Evolutionary conservation across 2,329 filamentous ascomycete species (phyloP), one percentile per base, ranked within the genome.

Genomic region (Pyrenochaeta sp.): DNA sequence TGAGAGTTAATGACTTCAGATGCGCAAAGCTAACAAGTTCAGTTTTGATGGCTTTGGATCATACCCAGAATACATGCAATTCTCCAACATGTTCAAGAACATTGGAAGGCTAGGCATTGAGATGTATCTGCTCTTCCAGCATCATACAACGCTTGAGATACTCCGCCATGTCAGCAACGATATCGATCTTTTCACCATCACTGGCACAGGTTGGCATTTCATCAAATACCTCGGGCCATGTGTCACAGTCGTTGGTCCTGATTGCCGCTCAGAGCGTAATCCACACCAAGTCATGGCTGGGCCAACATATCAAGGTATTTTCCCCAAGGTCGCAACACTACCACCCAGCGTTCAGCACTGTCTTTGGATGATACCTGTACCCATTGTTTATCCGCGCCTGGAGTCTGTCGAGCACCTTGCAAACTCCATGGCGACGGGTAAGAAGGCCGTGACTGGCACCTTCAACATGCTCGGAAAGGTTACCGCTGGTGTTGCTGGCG

Each of bases 1-100:
- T 35, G 35, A 20, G 29, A 3, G 29, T 2, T 9, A 5, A n/a
- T 15, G 7, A 3, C 18, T 10, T 4, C 2, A 10, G 3, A n/a
- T 3, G n/a, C 6, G 15, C 10, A 13, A 13, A 13, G 17, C 52
- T 64, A 34, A 63, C 14, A 2, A 4, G 4, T 4, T 2, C 51
- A 96, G 90, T 45, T 99, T 99, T 60, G 94, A 99, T 65, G 94
- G 94, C 18, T 99, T 94, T 60, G 94, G 94, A 20, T 96, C 91
- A 1, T 99, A 97, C 63, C 94, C 94, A 0, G 91, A 96, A 51
- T 95, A 97, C 68, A 97, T 99, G 93, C 94, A 99, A 67, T 89
- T 89, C 56, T 96, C 91, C 13, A 88, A 96, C 54, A 91, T 97
- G 75, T 97, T 99, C 79, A 96, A 96, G 75, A 97, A 97, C 67